A percentile compares a stretch with the other conserved stretches of the same genome.
These are phyloP conservation scores for Acanthamoeba quina DNA, from an alignment of 208 protist genomes.

Conservation along the genomic window DNA sequence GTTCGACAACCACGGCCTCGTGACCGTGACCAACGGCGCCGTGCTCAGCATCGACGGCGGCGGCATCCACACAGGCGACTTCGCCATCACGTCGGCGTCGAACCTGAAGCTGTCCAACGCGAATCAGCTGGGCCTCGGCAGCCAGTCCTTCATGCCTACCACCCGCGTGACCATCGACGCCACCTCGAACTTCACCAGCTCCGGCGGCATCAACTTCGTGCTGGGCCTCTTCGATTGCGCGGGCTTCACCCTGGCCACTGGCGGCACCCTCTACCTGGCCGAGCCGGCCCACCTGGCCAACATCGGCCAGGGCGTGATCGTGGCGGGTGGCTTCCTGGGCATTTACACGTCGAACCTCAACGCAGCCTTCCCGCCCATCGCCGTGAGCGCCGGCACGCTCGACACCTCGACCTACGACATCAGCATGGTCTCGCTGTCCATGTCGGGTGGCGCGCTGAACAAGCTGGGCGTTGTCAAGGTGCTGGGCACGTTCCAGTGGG, in stretches of 20 bases:
- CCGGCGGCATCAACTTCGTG: constrained; percentile 68
- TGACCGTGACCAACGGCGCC: constrained; percentile 36
- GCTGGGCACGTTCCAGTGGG: constrained; percentile 45
- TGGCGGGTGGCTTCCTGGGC: constrained; percentile 56
- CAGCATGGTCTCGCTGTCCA: not conserved
- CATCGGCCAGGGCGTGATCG: constrained; percentile 33
- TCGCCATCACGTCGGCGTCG: not conserved
- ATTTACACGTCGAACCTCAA: constrained; percentile 56
- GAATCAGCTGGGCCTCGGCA: constrained; percentile 53
- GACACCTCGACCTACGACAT: constrained; percentile 71
- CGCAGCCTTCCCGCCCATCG: constrained; percentile 55
- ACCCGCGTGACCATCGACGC: constrained; percentile 34
- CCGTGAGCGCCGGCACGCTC: constrained; percentile 51
- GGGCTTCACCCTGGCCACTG: constrained; percentile 10
- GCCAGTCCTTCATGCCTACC: constrained; percentile 12
- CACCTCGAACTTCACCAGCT: constrained; percentile 54
- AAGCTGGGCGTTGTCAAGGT: constrained; percentile 44
- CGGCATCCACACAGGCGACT: constrained; percentile 68
- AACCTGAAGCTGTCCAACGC: constrained; percentile 40
- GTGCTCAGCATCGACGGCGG: constrained; percentile 13
- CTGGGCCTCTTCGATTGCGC: constrained; percentile 49
- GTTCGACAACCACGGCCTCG: constrained; percentile 68
- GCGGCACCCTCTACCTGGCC: constrained; percentile 63
- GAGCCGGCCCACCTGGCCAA: not conserved
- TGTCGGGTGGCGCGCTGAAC: constrained; percentile 37